Conservation (phyloP, 2,329 filamentous ascomycete species). For the Epicoccum nigrum region DNA sequence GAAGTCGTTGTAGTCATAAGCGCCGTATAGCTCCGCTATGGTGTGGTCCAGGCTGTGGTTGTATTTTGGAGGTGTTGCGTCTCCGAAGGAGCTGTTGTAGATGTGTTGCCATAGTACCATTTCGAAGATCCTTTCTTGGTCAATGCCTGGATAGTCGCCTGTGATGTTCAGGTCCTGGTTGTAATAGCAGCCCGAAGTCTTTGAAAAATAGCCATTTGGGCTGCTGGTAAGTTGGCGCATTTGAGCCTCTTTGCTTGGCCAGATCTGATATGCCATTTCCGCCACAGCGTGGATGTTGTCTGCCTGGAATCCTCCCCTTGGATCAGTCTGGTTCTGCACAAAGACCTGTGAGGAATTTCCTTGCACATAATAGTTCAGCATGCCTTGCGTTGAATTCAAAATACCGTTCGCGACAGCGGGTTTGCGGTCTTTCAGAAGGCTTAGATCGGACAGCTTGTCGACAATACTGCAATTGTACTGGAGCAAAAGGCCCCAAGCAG, state of each 20-base stretch:
- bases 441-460: not conserved
- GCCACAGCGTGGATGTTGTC: not conserved
- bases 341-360: not conserved
- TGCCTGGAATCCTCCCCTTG: too few relatives aligned
- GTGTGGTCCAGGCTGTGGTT: not conserved
- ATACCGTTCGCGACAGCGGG: not conserved
- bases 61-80: not conserved
- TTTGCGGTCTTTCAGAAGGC: not conserved
- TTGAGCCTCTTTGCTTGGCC: not conserved
- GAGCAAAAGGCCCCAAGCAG: not conserved
- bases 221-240: not conserved
- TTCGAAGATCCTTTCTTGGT: not conserved
- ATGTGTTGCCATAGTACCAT: not conserved
- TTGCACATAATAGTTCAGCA: not conserved
- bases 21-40: slow-evolving; percentile 1
- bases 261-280: not conserved
- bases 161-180: not conserved
- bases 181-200: not conserved
- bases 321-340: not conserved
- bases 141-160: not conserved
- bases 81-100: not conserved
- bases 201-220: not conserved
- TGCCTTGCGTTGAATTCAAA: not conserved
- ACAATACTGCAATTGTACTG: slow-evolving; percentile 4
- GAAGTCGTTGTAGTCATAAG: not conserved